Conservation (phyloP, 2,329 filamentous ascomycete genomes). For the Penicillium sp. region DNA sequence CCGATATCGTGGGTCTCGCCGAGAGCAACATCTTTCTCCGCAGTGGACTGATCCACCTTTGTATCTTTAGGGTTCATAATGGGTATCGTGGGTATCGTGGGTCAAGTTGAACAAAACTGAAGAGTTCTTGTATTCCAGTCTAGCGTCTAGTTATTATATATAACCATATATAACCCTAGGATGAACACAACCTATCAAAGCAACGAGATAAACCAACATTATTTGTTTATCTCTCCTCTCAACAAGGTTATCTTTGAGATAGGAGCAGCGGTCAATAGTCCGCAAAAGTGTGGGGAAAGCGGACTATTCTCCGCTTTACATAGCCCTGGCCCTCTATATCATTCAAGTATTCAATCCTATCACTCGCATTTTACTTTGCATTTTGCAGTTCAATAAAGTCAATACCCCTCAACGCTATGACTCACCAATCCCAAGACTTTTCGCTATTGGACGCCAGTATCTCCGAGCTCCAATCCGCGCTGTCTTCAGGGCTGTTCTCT, state of each 20-base stretch:
- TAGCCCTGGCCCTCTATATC: neutral
- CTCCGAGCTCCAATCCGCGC: slow-evolving; percentile 45
- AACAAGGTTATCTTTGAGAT: neutral
- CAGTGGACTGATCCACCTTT: slow-evolving; percentile 16
- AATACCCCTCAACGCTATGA: slow-evolving; percentile 8
- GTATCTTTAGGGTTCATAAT: slow-evolving; percentile 13
- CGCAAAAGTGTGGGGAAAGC: slow-evolving; percentile 1
- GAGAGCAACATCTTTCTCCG: slow-evolving; percentile 24
- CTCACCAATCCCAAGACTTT: slow-evolving; percentile 9
- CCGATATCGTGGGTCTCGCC: slow-evolving; percentile 43
- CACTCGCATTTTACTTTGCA: neutral
- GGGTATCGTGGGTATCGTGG: neutral
- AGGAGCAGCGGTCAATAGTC: slow-evolving; percentile 6
- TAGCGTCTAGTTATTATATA: neutral
- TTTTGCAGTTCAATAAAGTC: neutral
- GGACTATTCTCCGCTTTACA: slow-evolving; percentile 6
- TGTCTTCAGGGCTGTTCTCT: slow-evolving; percentile 42
- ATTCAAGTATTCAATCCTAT: neutral
- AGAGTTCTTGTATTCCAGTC: neutral
- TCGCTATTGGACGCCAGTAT: slow-evolving; percentile 52
- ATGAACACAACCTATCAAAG: slow-evolving; percentile 2
- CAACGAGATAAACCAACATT: slow-evolving; percentile 15
- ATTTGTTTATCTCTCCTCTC: neutral
- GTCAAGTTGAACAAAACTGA: neutral
- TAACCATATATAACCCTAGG: too few relatives aligned